Base-by-base conservation (phyloP, 768 basidiomycete species). In the Leccinum incarnatum region DNA sequence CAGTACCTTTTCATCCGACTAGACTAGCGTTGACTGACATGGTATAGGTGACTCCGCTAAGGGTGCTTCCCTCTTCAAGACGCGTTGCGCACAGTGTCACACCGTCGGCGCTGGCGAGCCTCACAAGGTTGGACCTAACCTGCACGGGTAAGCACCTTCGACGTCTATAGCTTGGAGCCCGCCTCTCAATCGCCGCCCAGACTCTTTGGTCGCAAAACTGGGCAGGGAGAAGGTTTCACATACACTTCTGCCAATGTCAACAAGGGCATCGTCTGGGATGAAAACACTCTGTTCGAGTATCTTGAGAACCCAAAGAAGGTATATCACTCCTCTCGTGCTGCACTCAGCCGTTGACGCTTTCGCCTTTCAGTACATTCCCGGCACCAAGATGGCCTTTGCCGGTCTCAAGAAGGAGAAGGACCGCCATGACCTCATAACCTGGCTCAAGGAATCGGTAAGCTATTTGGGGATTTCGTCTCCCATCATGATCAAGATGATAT, bases 381-480 rank as follows among this genome's bases (percentile, higher is more conserved):
- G 95, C 51, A 97, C 95, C 53, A 97, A 96, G 81, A 98, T 98
- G 95, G 95, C 95, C 58, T 98, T 97, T 67, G 94, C 95, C 64
- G 96, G 96, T 69, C 78, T 98, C 74, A 98, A 98, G 88, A 98
- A 98, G 85, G 93, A 93, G 10, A 93, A 95, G 83, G 95, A 98
- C 75, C 88, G 95, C 78, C 91, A 86, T 73, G 95, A 98, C 78
- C 87, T 98, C 69, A 83, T 98, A 69, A 85, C 94, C 58, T 85
- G 81, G 73, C 80, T 95, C 68, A 91, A 91, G 81, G 83, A 87
- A 53, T 70, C 83, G 56, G 91, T 91, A 69, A 62, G 88, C 79
- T 4, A 19, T 48, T 42, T 9, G 4, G 14, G 5, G 15, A 8
- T 40, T 57, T 36, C 1, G 3, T 14, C 56, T 37, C 7, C 29